Base-by-base conservation (phyloP, 306 rosid genomes). In the Malus fusca region DNA sequence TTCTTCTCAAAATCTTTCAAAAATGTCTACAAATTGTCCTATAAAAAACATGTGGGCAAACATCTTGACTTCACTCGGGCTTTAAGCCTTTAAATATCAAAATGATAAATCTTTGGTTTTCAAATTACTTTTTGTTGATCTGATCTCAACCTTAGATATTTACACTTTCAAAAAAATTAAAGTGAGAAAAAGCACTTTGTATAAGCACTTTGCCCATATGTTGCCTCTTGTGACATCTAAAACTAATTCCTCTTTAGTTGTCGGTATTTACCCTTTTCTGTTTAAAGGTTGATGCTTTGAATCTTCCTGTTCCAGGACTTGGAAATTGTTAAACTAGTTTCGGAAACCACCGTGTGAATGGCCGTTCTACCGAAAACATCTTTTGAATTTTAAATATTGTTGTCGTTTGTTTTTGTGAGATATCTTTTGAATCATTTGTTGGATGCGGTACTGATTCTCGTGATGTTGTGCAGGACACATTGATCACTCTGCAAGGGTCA, bases 401-500 rank as follows among this genome's bases (percentile, higher is more conserved):
- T 22, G 13, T 42, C 55, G 15, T 19, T 53, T 14, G 30, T 56
- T 66, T 31, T 8, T 31, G 3, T 18, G 33, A 46, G 17, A 23
- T 19, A 37, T 26, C 22, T 10, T 31, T 22, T 23, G 11, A 23
- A 17, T 73, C 43, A 23, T 61, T 12, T 66, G 2, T 61, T 23
- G 15, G 53, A 48, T 75, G 46, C 13, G 35, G 5, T 61, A 11
- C 60, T 53, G 22, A 61, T 28, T n/a, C 42, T 72, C 4, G 60
- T 48, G 56, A 68, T 73, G 72, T 11, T 78, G 56, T 77, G 42
- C 89, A 92, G 97, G 96, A 46, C 93, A 87, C 76, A 92, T 92
- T 71, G 96, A 92, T 84, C 97, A 92, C 81, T 92, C 97, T 35
- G 92, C 90, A 23, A 86, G 97, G 78, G 93, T 92, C 11, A 87